These are phyloP conservation scores for Coemansia sp. DNA, from an alignment of 192 early-diverging fungal species.

Conservation along the genomic window DNA sequence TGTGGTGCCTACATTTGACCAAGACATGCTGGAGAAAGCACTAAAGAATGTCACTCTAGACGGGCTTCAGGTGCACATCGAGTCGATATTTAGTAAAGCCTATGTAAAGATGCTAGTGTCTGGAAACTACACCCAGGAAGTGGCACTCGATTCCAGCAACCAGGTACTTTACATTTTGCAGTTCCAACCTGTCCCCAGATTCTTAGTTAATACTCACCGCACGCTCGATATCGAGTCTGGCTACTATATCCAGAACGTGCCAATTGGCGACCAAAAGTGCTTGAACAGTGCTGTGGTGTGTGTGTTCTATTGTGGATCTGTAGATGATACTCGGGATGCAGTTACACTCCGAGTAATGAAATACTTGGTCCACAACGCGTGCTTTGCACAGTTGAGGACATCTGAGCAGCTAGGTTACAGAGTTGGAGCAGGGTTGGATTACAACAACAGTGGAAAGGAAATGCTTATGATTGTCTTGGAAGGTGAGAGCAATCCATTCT, in stretches of 20 bases:
- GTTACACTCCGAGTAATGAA: conserved; percentile 65
- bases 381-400: conserved; percentile 89
- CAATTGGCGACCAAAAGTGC: conserved; percentile 67
- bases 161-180: conserved; percentile 60
- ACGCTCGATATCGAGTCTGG: conserved; percentile 29
- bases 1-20: conserved; percentile 36
- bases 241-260: conserved; percentile 14
- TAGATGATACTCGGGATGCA: conserved; percentile 59
- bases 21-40: conserved; percentile 66
- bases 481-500: conserved; percentile 77
- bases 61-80: conserved; percentile 73
- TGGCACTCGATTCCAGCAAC: conserved; percentile 62
- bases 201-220: not conserved
- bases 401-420: conserved; percentile 81
- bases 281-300: conserved; percentile 82
- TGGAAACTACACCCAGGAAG: conserved; percentile 73
- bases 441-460: not conserved
- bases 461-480: conserved; percentile 75
- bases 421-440: not conserved
- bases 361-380: conserved; percentile 76
- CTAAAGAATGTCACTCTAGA: conserved; percentile 73
- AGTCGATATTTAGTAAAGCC: conserved; percentile 65
- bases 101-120: conserved; percentile 77
- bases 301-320: conserved; percentile 75
- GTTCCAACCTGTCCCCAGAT: conserved; percentile 58